Base-by-base conservation (phyloP, 2,329 filamentous ascomycete genomes). In the Ophiostoma populinum region DNA sequence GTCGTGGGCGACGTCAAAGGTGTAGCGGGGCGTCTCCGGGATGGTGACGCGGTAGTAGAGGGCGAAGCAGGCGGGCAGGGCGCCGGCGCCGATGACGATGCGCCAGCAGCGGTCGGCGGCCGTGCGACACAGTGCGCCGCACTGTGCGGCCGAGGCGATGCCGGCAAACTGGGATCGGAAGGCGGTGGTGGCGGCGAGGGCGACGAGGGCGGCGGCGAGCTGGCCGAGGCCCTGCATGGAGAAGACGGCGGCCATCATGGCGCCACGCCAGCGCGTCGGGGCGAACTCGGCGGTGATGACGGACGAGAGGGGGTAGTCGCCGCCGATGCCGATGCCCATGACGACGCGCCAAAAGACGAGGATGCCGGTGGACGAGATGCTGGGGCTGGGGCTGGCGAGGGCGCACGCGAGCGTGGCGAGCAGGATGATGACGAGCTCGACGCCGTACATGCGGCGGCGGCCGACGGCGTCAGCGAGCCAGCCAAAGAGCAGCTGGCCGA, bases 31-130 rank as follows among this genome's bases (percentile, higher is more conserved):
- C 4, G 81, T 86, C 57, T 90, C 82, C 7, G 81, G 81, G 39
- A 90, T 86, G 16, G 80, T 87, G 35, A 90, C 67, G 42, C 81
- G 77, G 57, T 81, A 90, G 55, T 86, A 87, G n/a, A 90, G 62
- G 10, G 80, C 81, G 39, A 85, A 66, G 46, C 72, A 79, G 3
- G 77, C 81, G 1, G 81, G 81, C 8, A 90, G 58, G 10, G 77
- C 80, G 24, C 81, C 81, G 41, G 86, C 73, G 11, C 80, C 80
- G 38, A 90, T 76, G 39, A 90, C 72, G 32, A 83, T 70, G 45
- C 81, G 72, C 81, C 82, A 90, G 55, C 79, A 77, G 49, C 79
- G 74, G 56, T 90, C 81, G 1, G 80, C 78, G 1, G 80, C 79
- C 0, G 69, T 50, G 37, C 68, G 67, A 49, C 81, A 90, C 26